A percentile compares a stretch with the other conserved stretches of the same genome.
phyloP scores from a whole-genome alignment of 176 grass and related monocot species.

The Neostapfia colusana region DNA sequence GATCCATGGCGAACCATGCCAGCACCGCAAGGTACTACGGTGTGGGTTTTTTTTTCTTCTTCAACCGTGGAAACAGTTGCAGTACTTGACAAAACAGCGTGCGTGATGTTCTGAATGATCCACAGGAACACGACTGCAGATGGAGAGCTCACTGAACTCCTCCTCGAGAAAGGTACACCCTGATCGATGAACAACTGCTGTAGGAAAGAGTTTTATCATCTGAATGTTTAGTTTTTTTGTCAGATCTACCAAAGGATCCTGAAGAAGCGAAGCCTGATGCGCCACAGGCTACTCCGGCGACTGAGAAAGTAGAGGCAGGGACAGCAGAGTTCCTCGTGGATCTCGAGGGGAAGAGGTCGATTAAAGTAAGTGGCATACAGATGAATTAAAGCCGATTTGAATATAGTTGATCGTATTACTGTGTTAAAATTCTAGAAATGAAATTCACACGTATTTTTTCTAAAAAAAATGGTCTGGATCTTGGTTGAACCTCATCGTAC shows the following conservation, averaged over 20 bases:
- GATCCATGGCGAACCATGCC: slow-evolving; percentile 30
- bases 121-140: slow-evolving; percentile 32
- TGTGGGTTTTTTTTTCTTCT: background rate
- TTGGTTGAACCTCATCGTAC: too few species aligned
- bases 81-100: background rate
- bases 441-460: too few species aligned
- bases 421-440: too few species aligned
- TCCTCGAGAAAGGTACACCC: slow-evolving; percentile 40
- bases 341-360: slow-evolving; percentile 74
- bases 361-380: slow-evolving; percentile 55
- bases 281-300: background rate
- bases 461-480: too few species aligned
- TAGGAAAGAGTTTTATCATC: background rate
- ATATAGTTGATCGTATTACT: too few species aligned
- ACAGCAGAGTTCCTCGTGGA: slow-evolving; percentile 75
- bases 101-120: background rate
- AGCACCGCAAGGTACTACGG: slow-evolving; percentile 32
- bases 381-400: too few species aligned
- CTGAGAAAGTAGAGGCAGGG: slow-evolving; percentile 59
- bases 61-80: background rate
- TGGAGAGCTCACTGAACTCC: slow-evolving; percentile 31
- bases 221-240: background rate
- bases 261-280: slow-evolving; percentile 40
- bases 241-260: slow-evolving; percentile 42
- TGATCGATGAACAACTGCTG: background rate